Base-by-base conservation (phyloP, 345 rosid species). In the Kernera saxatilis region DNA sequence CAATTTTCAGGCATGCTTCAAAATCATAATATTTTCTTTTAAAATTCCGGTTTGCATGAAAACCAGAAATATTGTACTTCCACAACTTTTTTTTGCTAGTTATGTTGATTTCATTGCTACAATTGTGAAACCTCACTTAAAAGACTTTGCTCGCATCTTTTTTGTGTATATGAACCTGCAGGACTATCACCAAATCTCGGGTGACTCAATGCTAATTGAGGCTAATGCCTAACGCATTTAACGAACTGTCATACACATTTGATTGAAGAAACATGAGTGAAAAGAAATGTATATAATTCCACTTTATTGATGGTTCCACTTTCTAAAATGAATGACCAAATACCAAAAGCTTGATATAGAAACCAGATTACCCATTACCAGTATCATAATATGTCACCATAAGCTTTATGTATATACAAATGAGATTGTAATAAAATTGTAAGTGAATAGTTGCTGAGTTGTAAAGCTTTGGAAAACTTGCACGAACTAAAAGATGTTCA, bases 401-500 rank as follows among this genome's bases (percentile, higher is more conserved):
- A 44, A 45, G 40, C 26, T 62, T 62, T 29, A 26, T 36, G 37
- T 17, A 26, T 22, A 46, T 13, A 58, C 59, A 53, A 39, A 29
- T 53, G 37, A 25, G 64, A 68, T 43, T 46, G 26, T 14, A 41
- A 22, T 27, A 14, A 14, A 30, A 12, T 3, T 17, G 12, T 2
- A 60, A 51, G 43, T 50, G 63, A 51, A 64, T 48, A 74, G 35
- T 48, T 41, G 69, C 69, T 74, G 74, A 75, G 58, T 75, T 75
- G 78, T 75, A 75, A 60, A 75, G 74, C 33, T 60, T 67, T 59
- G 27, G 3, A 14, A 39, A 59, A 22, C 6, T 12, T 32, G 74
- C 78, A 75, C 78, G 74, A 75, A 60, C 69, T 1, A 32, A 74
- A 67, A 74, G 69, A 74, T 67, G 30, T 51, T 67, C 68, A 67